A percentile compares a stretch with the other conserved stretches of the same genome.
Evolutionary conservation across 208 protist genomes (phyloP).

Genomic region (Leishmania tropica): DNA sequence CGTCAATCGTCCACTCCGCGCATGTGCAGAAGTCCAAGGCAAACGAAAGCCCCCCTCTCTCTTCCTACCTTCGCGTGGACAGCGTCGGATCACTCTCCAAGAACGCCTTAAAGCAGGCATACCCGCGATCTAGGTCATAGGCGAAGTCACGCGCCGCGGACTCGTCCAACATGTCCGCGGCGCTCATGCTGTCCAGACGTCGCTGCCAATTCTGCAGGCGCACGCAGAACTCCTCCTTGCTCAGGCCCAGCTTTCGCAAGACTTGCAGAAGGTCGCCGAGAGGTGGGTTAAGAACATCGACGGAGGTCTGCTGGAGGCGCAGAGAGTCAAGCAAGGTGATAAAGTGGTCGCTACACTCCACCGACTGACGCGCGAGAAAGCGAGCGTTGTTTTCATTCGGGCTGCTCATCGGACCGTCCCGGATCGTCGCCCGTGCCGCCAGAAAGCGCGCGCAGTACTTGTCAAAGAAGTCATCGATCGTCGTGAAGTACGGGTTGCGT

Average conservation of each 20-base stretch:
- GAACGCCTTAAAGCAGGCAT: constrained; percentile 78
- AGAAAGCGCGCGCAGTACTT: constrained; percentile 84
- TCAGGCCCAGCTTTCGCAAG: constrained; percentile 49
- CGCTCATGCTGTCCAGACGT: constrained; percentile 89
- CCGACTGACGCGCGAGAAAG: constrained; percentile 67
- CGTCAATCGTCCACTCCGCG: not conserved
- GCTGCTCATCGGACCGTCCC: constrained; percentile 48
- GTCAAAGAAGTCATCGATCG: constrained; percentile 92
- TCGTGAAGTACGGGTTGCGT: constrained; percentile 78
- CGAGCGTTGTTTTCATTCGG: constrained; percentile 42
- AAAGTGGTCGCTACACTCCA: constrained; percentile 93
- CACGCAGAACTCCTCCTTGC: constrained; percentile 57
- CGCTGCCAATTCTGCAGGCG: constrained; percentile 71
- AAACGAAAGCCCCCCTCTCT: not conserved
- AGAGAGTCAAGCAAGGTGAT: constrained; percentile 95
- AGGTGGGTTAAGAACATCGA: constrained; percentile 91
- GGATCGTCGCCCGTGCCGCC: constrained; percentile 65
- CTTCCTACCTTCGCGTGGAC: constrained; percentile 2
- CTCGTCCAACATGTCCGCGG: constrained; percentile 88
- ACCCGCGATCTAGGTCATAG: constrained; percentile 91
- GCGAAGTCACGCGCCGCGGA: constrained; percentile 83
- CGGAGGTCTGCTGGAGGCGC: constrained; percentile 88
- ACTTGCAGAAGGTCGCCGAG: constrained; percentile 87
- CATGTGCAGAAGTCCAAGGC: not conserved
- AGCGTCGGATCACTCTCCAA: constrained; percentile 57